Evolutionary conservation across 306 rosid genomes (phyloP).

Genomic region (Crotalaria pallida): DNA sequence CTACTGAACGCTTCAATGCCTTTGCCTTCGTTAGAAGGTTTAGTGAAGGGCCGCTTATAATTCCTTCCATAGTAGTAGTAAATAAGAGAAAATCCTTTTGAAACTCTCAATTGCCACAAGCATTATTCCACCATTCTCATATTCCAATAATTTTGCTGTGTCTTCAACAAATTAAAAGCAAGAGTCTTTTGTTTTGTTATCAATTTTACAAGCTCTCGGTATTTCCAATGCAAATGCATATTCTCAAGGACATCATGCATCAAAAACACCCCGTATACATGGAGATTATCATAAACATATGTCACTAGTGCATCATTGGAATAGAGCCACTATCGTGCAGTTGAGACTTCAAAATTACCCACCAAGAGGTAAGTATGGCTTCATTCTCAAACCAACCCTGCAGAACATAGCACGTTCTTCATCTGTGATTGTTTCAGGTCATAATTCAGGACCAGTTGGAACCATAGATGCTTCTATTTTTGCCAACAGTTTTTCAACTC

Average conservation of each 20-base stretch:
- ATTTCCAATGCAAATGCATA: constrained; percentile 99
- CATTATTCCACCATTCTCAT: constrained; percentile 93
- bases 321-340: neutral
- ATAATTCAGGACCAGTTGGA: constrained; percentile 88
- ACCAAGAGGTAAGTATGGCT: constrained; percentile 93
- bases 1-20: constrained; percentile 90
- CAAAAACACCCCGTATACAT: constrained; percentile 98
- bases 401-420: constrained; percentile 96
- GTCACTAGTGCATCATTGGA: constrained; percentile 22
- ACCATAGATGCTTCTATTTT: constrained; percentile 89
- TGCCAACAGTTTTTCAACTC: constrained; percentile 82
- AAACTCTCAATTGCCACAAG: constrained; percentile 89
- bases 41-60: constrained; percentile 78
- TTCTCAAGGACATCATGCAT: constrained; percentile 95
- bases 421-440: constrained; percentile 94
- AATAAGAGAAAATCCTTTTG: constrained; percentile 80
- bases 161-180: constrained; percentile 95
- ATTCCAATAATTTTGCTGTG: constrained; percentile 89
- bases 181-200: constrained; percentile 88
- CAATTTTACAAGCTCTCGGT: constrained; percentile 91
- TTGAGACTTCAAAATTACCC: constrained; percentile 34
- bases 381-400: constrained; percentile 91
- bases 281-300: constrained; percentile 23
- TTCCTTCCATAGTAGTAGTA: constrained; percentile 98
- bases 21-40: constrained; percentile 90